Evolutionary conservation across 345 rosid species (phyloP).

Genomic region (Moricandia arvensis): DNA sequence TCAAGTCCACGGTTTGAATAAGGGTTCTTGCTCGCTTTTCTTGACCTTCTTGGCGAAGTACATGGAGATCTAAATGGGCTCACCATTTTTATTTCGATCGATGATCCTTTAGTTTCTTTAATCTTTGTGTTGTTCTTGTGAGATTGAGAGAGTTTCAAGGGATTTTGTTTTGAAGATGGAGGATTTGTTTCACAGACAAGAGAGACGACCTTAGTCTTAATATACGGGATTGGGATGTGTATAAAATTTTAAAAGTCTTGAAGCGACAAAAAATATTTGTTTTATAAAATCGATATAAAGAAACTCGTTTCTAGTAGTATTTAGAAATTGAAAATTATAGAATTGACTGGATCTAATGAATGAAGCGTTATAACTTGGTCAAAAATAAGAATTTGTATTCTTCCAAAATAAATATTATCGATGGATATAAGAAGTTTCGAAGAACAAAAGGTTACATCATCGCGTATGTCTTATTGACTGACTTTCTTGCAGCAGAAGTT

Average conservation of each 20-base stretch:
- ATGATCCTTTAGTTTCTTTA: constrained; percentile 13
- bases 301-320: not conserved
- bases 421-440: constrained; percentile 22
- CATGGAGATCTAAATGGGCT: constrained; percentile 26
- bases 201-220: constrained; percentile 30
- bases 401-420: not conserved
- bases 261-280: constrained; percentile 26
- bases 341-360: constrained; percentile 31
- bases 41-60: constrained; percentile 45
- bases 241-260: not conserved
- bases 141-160: constrained; percentile 1
- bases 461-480: constrained; percentile 7
- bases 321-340: not conserved
- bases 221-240: constrained; percentile 31
- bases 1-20: constrained; percentile 70
- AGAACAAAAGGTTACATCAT: constrained; percentile 5
- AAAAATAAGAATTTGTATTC: constrained; percentile 13
- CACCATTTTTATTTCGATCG: constrained; percentile 16
- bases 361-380: constrained; percentile 31
- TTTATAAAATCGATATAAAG: not conserved
- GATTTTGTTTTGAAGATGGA: not conserved
- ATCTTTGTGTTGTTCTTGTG: constrained; percentile 1
- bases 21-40: constrained; percentile 56
- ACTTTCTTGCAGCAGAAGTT: constrained; percentile 15
- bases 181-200: constrained; percentile 21